Percentiles rank a stretch among this genome's conserved stretches.
Evolutionary conservation across 805 yeast species (phyloP).

Genomic region (Nakazawaea ishiwadae): DNA sequence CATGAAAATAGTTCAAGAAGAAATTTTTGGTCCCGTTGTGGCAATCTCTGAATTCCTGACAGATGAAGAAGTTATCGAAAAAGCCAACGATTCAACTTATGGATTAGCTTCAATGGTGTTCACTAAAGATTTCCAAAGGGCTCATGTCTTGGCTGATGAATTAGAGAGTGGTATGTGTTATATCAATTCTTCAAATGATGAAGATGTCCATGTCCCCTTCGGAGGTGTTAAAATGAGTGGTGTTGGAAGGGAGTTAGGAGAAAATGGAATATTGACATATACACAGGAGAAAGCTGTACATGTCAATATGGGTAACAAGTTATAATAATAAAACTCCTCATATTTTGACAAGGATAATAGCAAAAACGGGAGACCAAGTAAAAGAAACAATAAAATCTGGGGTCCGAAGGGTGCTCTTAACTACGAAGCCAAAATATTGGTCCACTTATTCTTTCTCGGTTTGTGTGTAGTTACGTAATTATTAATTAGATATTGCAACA

Average conservation of each 20-base stretch:
- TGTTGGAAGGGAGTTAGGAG: constrained; percentile 77
- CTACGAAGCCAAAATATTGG: too few relatives aligned
- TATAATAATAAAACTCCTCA: constrained; percentile 19
- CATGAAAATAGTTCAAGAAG: constrained; percentile 69
- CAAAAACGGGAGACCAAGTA: too few relatives aligned
- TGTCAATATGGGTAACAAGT: constrained; percentile 40
- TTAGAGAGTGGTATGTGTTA: constrained; percentile 67
- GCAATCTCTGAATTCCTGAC: constrained; percentile 58
- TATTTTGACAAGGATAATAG: too few relatives aligned
- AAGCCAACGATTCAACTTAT: constrained; percentile 69
- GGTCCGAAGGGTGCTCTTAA: too few relatives aligned
- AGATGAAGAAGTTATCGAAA: constrained; percentile 62
- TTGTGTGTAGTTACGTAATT: too few relatives aligned
- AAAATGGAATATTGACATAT: constrained; percentile 64
- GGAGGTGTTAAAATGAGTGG: constrained; percentile 82
- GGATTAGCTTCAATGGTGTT: constrained; percentile 84
- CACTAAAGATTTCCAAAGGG: constrained; percentile 60
- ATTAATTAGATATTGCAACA: too few relatives aligned
- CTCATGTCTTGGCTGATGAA: constrained; percentile 57
- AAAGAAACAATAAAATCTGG: too few relatives aligned
- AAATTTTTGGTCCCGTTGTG: constrained; percentile 87
- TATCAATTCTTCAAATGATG: constrained; percentile 65
- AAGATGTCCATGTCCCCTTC: constrained; percentile 64
- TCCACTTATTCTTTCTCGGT: too few relatives aligned
- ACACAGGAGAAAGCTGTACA: constrained; percentile 72